phyloP scores from a whole-genome alignment of 768 basidiomycete species.

The Lactarius pseudohatsudake region DNA sequence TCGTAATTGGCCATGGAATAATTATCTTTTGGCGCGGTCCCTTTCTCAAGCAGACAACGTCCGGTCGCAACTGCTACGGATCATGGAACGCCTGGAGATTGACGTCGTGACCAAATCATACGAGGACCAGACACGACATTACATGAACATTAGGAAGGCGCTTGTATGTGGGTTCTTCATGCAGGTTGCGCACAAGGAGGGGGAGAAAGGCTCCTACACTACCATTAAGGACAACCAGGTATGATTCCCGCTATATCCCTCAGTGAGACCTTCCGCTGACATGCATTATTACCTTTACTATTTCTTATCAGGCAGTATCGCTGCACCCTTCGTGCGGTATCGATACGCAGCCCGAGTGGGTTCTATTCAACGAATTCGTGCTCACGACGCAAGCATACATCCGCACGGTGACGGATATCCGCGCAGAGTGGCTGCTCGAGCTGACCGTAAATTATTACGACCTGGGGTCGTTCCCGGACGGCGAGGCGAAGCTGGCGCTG shows the following conservation, averaged over 20 bases:
- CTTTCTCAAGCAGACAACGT: conserved; percentile 93
- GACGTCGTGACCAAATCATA: conserved; percentile 68
- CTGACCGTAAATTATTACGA: conserved; percentile 70
- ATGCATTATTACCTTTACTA: neutral
- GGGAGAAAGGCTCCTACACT: conserved; percentile 81
- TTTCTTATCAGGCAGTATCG: conserved; percentile 51
- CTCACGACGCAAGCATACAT: conserved; percentile 87
- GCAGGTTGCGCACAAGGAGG: conserved; percentile 95
- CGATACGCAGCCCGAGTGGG: conserved; percentile 88
- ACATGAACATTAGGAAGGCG: conserved; percentile 73
- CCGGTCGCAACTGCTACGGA: conserved; percentile 80
- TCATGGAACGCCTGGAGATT: conserved; percentile 88
- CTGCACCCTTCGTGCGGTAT: conserved; percentile 91
- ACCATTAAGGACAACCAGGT: conserved; percentile 97
- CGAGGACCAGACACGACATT: conserved; percentile 51
- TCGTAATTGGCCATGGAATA: conserved; percentile 84
- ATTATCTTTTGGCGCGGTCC: conserved; percentile 82
- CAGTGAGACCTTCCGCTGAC: neutral
- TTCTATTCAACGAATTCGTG: conserved; percentile 92
- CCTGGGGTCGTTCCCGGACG: conserved; percentile 56
- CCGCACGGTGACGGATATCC: conserved; percentile 85
- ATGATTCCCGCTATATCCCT: conserved; percentile 26
- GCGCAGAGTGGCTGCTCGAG: conserved; percentile 81
- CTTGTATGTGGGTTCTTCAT: conserved; percentile 96
- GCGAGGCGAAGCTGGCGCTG: conserved; percentile 63